A percentile compares a stretch with the other conserved stretches of the same genome.
Conservation (phyloP, 1,284 basidiomycete species). For the Golubevia sp. region DNA sequence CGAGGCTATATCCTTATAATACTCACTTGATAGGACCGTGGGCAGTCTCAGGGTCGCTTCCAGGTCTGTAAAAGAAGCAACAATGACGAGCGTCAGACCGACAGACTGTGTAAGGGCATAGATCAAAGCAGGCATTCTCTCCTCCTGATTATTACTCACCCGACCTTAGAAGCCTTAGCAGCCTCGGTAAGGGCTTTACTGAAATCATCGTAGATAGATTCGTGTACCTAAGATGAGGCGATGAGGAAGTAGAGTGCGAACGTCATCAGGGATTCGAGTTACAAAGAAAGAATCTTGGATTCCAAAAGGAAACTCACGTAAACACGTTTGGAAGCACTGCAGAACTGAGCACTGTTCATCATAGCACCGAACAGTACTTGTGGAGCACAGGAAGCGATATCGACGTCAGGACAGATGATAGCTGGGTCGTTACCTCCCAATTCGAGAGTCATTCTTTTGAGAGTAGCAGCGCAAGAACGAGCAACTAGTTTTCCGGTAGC, state of each 20-base stretch:
- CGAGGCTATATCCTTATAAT: too few species aligned
- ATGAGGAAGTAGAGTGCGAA: too few species aligned
- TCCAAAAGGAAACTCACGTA: too few species aligned
- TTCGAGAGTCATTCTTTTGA: conserved; percentile 34
- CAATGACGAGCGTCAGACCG: too few species aligned
- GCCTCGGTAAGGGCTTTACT: conserved; percentile 9
- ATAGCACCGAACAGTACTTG: conserved; percentile 16
- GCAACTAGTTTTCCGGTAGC: conserved; percentile 23
- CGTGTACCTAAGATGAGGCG: too few species aligned
- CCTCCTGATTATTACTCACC: too few species aligned
- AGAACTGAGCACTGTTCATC: conserved; percentile 30
- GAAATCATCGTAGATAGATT: conserved; percentile 35
- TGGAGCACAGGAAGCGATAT: conserved; percentile 15
- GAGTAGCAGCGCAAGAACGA: conserved; percentile 25
- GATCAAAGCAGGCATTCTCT: too few species aligned
- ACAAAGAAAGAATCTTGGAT: too few species aligned
- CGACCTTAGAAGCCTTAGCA: conserved; percentile 19
- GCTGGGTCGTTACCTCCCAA: conserved; percentile 29
- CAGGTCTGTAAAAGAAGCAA: too few species aligned
- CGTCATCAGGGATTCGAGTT: too few species aligned
- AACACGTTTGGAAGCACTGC: conserved; percentile 25
- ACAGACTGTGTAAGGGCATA: too few species aligned
- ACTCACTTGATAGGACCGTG: conserved; percentile 28
- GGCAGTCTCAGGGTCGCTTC: conserved; percentile 18
- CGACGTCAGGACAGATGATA: conserved; percentile 15